Base-by-base conservation (phyloP, 306 rosid genomes). In the Prunus mongolica region DNA sequence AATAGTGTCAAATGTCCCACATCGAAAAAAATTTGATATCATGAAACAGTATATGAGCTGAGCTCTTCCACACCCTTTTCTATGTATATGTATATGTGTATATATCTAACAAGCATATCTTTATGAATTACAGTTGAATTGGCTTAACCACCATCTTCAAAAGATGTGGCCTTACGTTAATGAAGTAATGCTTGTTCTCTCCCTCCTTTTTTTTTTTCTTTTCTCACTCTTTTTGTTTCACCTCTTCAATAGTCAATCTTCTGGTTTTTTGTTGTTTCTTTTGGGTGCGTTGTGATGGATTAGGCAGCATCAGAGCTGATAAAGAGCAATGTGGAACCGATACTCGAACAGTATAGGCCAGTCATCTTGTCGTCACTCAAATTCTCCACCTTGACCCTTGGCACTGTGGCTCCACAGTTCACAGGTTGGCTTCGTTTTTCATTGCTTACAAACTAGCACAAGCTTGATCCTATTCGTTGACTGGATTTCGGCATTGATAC, bases 241-340 rank as follows among this genome's bases (percentile, higher is more conserved):
- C 16, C 44, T 10, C 25, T 54, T 38, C 27, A 15, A 25, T 12
- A 47, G 63, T 19, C 50, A 30, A 19, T 22, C 27, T 34, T 76
- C 27, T 54, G n/a, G 69, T 13, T 20, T 69, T 6, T 4, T 24
- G 0, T 0, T 20, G 3, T 60, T 28, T 13, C 45, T 55, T 34
- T 10, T 15, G 27, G 56, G 66, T 38, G 51, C 28, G 16, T 44
- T 65, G 52, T 72, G 38, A 44, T 81, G 80, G 76, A 32, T 19
- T 83, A 95, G 98, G 98, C 97, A 75, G 90, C 96, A 41, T 90
- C 98, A 41, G 96, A 82, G 75, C 81, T 95, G 86, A 88, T 95
- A 82, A 90, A 64, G 80, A 83, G 27, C 81, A 92, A 19, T 44
- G 89, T 92, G 83, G 98, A 92, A 80, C 92, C 96, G 8, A 74